Evolutionary conservation across 192 early-diverging fungal species (phyloP).

Genomic region (Coemansia javaensis): DNA sequence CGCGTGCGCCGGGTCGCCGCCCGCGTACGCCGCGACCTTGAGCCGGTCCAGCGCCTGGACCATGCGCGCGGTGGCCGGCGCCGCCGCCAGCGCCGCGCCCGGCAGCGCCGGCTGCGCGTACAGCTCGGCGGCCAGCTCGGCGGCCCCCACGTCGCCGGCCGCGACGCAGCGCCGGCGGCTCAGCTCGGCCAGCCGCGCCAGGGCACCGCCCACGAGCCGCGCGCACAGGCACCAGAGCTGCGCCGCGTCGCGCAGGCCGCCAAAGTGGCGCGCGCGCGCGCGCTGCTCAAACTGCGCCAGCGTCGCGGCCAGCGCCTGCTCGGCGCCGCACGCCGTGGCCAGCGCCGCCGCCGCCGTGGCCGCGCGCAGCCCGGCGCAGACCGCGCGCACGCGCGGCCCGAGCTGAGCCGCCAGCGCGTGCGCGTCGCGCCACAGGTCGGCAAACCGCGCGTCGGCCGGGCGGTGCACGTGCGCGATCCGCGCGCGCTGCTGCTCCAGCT

Average conservation of each 20-base stretch:
- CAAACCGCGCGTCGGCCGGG: conserved; percentile 19
- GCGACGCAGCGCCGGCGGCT: background rate
- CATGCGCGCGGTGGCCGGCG: conserved; percentile 2
- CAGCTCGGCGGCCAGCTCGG: conserved; percentile 5
- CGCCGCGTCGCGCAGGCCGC: conserved; percentile 33
- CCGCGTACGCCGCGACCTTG: conserved; percentile 22
- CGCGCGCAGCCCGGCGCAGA: conserved; percentile 1
- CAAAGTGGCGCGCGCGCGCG: conserved; percentile 26
- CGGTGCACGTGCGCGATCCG: conserved; percentile 43
- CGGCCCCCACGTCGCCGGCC: background rate
- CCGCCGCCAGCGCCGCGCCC: conserved; percentile 1
- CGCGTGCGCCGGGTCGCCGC: conserved; percentile 4
- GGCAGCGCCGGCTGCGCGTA: conserved; percentile 24
- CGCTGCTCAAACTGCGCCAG: conserved; percentile 37
- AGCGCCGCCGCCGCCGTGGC: background rate
- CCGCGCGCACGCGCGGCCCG: conserved; percentile 11
- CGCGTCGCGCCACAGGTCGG: conserved; percentile 48
- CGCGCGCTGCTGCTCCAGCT: conserved; percentile 22
- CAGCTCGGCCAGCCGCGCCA: conserved; percentile 21
- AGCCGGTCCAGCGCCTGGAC: conserved; percentile 12
- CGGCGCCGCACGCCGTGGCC: background rate
- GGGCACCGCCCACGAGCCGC: conserved; percentile 10
- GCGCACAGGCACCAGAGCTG: conserved; percentile 37
- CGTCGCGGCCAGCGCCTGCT: conserved; percentile 15
- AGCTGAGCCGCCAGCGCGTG: conserved; percentile 14